Evolutionary conservation across 2,329 filamentous ascomycete genomes (phyloP).

Genomic region (Cytospora paraplurivora): DNA sequence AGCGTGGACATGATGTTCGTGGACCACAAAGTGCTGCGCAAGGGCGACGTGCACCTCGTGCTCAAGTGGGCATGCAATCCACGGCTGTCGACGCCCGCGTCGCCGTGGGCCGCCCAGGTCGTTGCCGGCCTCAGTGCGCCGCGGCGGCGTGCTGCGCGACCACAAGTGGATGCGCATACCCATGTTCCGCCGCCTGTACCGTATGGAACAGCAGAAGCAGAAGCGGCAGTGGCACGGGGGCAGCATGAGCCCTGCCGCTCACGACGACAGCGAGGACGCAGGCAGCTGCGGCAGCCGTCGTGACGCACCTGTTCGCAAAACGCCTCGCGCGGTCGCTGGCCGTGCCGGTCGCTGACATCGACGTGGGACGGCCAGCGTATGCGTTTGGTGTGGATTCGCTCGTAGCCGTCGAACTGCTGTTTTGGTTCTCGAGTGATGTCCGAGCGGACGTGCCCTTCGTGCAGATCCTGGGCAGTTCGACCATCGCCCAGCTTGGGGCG

Average conservation of each 20-base stretch:
- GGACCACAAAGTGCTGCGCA: background rate
- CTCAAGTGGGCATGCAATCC: background rate
- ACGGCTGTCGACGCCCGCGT: background rate
- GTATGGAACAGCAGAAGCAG: background rate
- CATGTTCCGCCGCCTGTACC: background rate
- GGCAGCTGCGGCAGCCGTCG: no score
- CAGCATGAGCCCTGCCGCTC: background rate
- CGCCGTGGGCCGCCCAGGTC: background rate
- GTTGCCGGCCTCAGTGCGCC: background rate
- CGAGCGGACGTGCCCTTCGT: background rate
- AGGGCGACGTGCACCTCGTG: no score
- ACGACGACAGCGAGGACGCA: background rate
- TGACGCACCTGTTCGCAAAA: slow-evolving; percentile 9
- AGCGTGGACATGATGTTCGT: slow-evolving; percentile 6
- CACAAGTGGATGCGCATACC: background rate
- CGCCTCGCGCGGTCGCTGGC: slow-evolving; percentile 3
- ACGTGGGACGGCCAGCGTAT: background rate
- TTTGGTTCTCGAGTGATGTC: slow-evolving; percentile 1
- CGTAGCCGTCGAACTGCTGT: background rate
- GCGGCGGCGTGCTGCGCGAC: background rate
- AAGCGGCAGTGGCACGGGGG: background rate
- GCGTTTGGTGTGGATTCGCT: background rate
- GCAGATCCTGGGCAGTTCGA: background rate
- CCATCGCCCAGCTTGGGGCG: background rate
- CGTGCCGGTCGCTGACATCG: background rate